A percentile compares a stretch with the other conserved stretches of the same genome.
These are phyloP conservation scores for Hysterium pulicare DNA, from an alignment of 2,329 filamentous ascomycete species.

Conservation along the genomic window DNA sequence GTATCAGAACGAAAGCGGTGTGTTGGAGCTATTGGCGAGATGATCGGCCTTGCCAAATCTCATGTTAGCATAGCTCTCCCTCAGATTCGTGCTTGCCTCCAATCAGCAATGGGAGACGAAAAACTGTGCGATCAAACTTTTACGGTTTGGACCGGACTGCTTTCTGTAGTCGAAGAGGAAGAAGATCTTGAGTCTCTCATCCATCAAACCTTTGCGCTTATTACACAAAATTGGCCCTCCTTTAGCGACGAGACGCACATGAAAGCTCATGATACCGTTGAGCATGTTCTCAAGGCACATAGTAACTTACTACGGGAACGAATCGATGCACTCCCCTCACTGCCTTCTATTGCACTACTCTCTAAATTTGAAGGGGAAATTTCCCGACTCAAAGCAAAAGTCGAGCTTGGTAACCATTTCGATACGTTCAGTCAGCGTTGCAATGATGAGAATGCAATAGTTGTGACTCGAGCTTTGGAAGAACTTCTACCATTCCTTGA, in stretches of 20 bases:
- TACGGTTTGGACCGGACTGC: slow-evolving; percentile 76
- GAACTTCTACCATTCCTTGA: slow-evolving; percentile 75
- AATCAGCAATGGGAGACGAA: slow-evolving; percentile 73
- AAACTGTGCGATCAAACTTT: slow-evolving; percentile 77
- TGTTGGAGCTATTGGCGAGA: slow-evolving; percentile 80
- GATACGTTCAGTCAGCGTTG: slow-evolving; percentile 71
- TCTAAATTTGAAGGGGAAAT: slow-evolving; percentile 65
- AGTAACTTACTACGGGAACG: slow-evolving; percentile 59
- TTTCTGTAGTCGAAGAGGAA: slow-evolving; percentile 65
- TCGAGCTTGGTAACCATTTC: slow-evolving; percentile 65
- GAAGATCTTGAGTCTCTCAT: slow-evolving; percentile 77
- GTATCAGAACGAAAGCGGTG: slow-evolving; percentile 70
- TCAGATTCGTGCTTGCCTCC: slow-evolving; percentile 90
- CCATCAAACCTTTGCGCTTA: slow-evolving; percentile 85
- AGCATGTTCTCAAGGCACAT: slow-evolving; percentile 63
- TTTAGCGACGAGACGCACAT: slow-evolving; percentile 62
- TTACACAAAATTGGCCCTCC: slow-evolving; percentile 72
- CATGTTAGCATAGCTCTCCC: slow-evolving; percentile 78
- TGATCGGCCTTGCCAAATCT: slow-evolving; percentile 72
- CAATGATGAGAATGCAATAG: slow-evolving; percentile 77
- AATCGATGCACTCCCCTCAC: slow-evolving; percentile 73
- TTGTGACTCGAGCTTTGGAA: slow-evolving; percentile 74
- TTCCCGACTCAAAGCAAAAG: slow-evolving; percentile 59
- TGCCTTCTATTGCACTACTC: slow-evolving; percentile 68
- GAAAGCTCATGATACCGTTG: slow-evolving; percentile 61